Conservation (phyloP, 176 grass and related monocot species). For the Juncus inflexus region DNA sequence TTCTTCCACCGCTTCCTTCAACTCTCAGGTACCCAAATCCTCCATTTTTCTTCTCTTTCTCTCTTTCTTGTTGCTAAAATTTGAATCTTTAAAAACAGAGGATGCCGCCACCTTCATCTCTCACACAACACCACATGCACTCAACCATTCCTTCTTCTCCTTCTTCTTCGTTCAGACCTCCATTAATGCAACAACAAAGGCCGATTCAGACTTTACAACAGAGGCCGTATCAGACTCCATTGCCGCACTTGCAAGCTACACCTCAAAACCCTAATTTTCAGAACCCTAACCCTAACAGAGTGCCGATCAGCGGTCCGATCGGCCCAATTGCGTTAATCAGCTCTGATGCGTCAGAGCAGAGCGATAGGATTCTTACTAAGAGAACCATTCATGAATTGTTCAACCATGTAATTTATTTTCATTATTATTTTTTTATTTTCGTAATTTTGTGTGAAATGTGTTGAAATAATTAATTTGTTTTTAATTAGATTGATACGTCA, state of each 20-base stretch:
- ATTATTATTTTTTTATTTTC: slow-evolving; percentile 11
- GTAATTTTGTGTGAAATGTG: slow-evolving; percentile 2
- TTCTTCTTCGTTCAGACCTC: slow-evolving; percentile 47
- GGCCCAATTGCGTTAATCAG: slow-evolving; percentile 10
- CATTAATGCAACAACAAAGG: slow-evolving; percentile 40
- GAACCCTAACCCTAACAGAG: slow-evolving; percentile 41
- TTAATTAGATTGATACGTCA: slow-evolving; percentile 65
- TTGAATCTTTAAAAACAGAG: slow-evolving; percentile 44
- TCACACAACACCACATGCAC: slow-evolving; percentile 46
- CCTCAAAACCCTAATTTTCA: slow-evolving; percentile 50
- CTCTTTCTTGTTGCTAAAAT: slow-evolving; percentile 17
- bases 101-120: slow-evolving; percentile 41
- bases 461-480: slow-evolving; percentile 8
- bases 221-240: slow-evolving; percentile 46
- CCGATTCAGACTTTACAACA: slow-evolving; percentile 58
- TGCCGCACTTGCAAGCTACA: slow-evolving; percentile 34
- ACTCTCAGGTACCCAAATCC: slow-evolving; percentile 47
- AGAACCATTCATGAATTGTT: slow-evolving; percentile 89
- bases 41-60: not conserved
- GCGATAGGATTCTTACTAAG: slow-evolving; percentile 65
- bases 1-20: slow-evolving; percentile 60
- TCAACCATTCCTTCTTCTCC: slow-evolving; percentile 30
- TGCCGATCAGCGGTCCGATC: slow-evolving; percentile 33
- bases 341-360: slow-evolving; percentile 47
- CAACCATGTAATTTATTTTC: slow-evolving; percentile 45